Conservation (phyloP, 2,329 filamentous ascomycete genomes). For the Penicillium digitatum region DNA sequence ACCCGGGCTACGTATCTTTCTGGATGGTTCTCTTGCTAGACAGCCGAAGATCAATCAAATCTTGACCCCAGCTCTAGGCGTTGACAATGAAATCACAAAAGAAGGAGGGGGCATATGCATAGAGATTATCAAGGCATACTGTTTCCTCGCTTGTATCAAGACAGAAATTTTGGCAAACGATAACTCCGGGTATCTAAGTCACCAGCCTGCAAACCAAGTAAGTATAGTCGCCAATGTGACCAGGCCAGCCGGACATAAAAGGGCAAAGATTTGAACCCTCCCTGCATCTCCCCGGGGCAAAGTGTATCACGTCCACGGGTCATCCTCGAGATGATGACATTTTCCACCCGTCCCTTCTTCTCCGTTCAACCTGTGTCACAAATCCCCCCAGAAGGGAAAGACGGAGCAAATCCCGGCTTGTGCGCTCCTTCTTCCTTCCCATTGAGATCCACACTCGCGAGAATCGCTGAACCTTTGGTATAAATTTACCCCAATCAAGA, state of each 20-base stretch:
- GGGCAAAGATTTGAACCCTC: neutral
- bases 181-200: conserved; percentile 21
- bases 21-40: neutral
- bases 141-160: neutral
- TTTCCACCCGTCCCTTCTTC: neutral
- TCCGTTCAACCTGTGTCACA: neutral
- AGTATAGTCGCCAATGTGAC: neutral
- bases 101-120: neutral
- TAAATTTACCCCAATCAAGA: neutral
- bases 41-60: neutral
- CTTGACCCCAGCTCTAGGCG: neutral
- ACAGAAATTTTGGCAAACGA: neutral
- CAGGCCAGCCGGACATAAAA: conserved; percentile 4
- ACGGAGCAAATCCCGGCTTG: neutral
- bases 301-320: neutral
- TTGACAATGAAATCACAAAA: neutral
- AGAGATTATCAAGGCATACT: neutral
- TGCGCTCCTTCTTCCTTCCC: neutral
- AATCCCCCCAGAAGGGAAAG: neutral
- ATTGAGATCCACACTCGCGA: neutral
- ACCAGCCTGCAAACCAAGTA: neutral
- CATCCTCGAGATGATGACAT: neutral
- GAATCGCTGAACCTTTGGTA: neutral
- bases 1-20: neutral
- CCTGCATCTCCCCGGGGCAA: neutral